phyloP scores from a whole-genome alignment of 306 rosid genomes.

The Glycyrrhiza uralensis region DNA sequence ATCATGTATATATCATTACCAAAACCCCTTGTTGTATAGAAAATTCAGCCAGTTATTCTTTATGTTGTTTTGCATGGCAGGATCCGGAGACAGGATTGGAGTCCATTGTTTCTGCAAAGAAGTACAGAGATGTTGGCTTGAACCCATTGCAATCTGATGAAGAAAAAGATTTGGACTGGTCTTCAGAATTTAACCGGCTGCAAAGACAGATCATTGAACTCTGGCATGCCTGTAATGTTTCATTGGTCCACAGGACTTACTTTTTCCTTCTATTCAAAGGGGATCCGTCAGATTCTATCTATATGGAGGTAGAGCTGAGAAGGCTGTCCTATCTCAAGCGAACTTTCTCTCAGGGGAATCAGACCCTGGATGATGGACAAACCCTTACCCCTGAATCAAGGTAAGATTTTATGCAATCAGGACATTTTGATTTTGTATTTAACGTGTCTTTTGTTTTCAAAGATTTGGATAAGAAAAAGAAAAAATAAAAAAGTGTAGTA shows the following conservation, averaged over 20 bases:
- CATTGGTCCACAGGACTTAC: constrained; percentile 86
- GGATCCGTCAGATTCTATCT: constrained; percentile 72
- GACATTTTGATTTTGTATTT: too few relatives aligned
- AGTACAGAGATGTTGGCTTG: constrained; percentile 57
- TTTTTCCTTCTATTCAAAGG: constrained; percentile 83
- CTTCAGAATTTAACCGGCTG: constrained; percentile 62
- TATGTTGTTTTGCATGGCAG: constrained; percentile 37
- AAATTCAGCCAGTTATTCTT: constrained; percentile 1
- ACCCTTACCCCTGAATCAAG: constrained; percentile 54
- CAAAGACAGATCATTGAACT: constrained; percentile 73
- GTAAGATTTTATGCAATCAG: constrained; percentile 40
- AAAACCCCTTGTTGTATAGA: background rate
- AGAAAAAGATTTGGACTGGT: constrained; percentile 56
- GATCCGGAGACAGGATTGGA: constrained; percentile 29
- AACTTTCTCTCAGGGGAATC: constrained; percentile 45
- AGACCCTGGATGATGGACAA: constrained; percentile 54
- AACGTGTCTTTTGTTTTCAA: too few relatives aligned
- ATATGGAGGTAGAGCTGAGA: constrained; percentile 86
- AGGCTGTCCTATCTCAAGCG: constrained; percentile 68
- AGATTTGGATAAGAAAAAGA: too few relatives aligned
- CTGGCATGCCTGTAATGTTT: constrained; percentile 76
- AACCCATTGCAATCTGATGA: constrained; percentile 50
- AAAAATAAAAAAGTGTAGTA: too few relatives aligned
- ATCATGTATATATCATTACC: background rate
- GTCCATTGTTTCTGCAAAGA: constrained; percentile 22